phyloP scores from a whole-genome alignment of 495 filamentous ascomycete genomes.

The Penicillium psychrofluorescens region DNA sequence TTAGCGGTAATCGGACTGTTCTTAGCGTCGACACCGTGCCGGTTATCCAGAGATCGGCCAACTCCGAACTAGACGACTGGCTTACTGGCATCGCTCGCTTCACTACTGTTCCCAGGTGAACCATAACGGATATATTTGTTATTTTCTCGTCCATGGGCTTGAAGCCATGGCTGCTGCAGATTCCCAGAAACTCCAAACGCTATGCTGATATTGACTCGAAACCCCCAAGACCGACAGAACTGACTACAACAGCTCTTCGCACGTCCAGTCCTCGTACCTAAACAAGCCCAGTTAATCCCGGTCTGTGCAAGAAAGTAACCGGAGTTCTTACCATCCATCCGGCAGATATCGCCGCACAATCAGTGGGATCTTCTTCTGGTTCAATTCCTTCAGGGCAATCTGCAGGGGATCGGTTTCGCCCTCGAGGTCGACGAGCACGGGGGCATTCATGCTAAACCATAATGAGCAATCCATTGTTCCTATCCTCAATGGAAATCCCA shows the following conservation, averaged over 20 bases:
- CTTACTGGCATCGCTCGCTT: no score
- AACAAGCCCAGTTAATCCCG: background rate
- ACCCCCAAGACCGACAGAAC: background rate
- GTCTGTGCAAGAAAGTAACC: background rate
- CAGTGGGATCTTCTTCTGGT: conserved; percentile 96
- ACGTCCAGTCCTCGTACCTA: conserved; percentile 99
- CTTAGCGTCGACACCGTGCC: background rate
- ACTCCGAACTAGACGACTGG: no score
- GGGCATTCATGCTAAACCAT: conserved; percentile 80
- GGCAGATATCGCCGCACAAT: conserved; percentile 92
- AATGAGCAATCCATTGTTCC: conserved; percentile 5
- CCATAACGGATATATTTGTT: background rate
- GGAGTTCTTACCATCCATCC: conserved; percentile 77
- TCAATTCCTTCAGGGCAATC: conserved; percentile 93
- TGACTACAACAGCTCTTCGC: conserved; percentile 74
- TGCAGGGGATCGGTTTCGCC: conserved; percentile 96
- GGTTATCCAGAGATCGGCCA: conserved; percentile 2
- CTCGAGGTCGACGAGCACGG: conserved; percentile 91
- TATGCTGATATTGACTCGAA: conserved; percentile 26
- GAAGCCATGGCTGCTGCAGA: conserved; percentile 14
- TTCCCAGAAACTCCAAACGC: conserved; percentile 28
- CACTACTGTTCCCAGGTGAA: no score
- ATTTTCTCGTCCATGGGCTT: conserved; percentile 9
- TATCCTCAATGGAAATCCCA: conserved; percentile 1
- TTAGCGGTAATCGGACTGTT: background rate